These are phyloP conservation scores for Capsicum rhomboideum DNA, from an alignment of 257 asterid species.

Conservation along the genomic window DNA sequence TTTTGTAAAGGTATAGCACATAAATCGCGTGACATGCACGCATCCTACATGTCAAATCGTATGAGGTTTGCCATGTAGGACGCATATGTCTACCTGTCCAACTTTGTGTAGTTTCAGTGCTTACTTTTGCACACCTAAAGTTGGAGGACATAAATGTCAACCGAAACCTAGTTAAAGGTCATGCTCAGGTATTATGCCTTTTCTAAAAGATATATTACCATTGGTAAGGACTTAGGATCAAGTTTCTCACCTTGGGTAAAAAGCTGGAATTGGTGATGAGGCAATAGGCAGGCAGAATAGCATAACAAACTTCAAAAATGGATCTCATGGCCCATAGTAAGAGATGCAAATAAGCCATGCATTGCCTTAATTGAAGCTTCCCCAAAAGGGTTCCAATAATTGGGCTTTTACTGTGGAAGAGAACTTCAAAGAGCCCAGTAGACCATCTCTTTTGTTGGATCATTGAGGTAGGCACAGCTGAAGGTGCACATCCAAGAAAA, in stretches of 20 bases:
- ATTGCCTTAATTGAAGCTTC: slow-evolving; percentile 18
- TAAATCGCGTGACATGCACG: too few relatives aligned
- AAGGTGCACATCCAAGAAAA: slow-evolving; percentile 30
- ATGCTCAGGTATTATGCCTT: too few relatives aligned
- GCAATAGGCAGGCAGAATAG: slow-evolving; percentile 29
- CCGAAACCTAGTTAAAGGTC: too few relatives aligned
- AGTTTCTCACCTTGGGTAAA: slow-evolving; percentile 18
- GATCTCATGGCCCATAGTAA: slow-evolving; percentile 20
- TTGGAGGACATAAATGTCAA: too few relatives aligned
- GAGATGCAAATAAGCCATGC: slow-evolving; percentile 15
- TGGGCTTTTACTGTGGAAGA: slow-evolving; percentile 12
- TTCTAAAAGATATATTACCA: too few relatives aligned
- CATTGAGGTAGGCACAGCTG: slow-evolving; percentile 14
- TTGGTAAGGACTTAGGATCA: neutral
- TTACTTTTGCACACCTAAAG: too few relatives aligned
- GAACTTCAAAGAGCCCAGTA: slow-evolving; percentile 27
- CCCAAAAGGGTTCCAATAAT: neutral
- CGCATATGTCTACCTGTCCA: too few relatives aligned
- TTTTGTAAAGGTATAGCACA: too few relatives aligned
- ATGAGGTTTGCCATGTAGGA: too few relatives aligned
- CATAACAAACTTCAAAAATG: slow-evolving; percentile 22
- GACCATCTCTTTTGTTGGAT: slow-evolving; percentile 34
- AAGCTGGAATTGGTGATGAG: slow-evolving; percentile 19
- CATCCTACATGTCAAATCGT: too few relatives aligned
- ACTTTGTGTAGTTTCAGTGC: too few relatives aligned